Conservation (phyloP, 805 yeast genomes). For the Nakazawaea laoshanensis region DNA sequence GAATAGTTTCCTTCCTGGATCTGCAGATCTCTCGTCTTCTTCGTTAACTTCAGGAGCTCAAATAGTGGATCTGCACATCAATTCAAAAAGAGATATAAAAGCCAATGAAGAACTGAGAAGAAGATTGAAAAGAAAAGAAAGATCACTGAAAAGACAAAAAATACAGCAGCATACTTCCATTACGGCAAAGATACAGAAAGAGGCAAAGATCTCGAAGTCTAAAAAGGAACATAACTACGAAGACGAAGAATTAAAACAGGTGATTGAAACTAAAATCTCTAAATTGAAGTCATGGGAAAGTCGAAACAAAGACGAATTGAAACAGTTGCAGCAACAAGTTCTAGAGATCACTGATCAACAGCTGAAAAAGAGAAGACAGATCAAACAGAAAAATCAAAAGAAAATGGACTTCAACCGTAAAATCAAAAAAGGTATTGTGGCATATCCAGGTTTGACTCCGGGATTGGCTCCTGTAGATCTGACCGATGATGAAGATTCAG, state of each 20-base stretch:
- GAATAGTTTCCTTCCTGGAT: conserved; percentile 17
- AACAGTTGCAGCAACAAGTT: conserved; percentile 32
- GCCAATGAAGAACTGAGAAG: conserved; percentile 13
- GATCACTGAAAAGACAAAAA: conserved; percentile 15
- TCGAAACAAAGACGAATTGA: conserved; percentile 28
- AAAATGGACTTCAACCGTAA: conserved; percentile 28
- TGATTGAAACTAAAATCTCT: conserved; percentile 27
- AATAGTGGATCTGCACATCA: conserved; percentile 14
- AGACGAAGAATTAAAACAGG: conserved; percentile 24
- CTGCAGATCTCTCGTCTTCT: conserved; percentile 9
- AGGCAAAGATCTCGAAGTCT: conserved; percentile 27
- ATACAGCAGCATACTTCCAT: conserved; percentile 1
- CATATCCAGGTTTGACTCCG: conserved; percentile 66
- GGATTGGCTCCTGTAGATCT: conserved; percentile 79
- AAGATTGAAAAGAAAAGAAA: conserved; percentile 11
- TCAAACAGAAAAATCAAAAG: conserved; percentile 21
- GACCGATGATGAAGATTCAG: conserved; percentile 36
- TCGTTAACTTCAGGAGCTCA: conserved; percentile 17
- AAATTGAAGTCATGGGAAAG: conserved; percentile 32
- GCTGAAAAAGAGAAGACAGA: conserved; percentile 22
- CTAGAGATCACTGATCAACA: conserved; percentile 34
- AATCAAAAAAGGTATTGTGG: conserved; percentile 32
- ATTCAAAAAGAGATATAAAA: conserved; percentile 11
- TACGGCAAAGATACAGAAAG: conserved; percentile 24
- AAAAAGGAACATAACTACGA: conserved; percentile 33